phyloP scores from a whole-genome alignment of 2,329 filamentous ascomycete genomes.

The Aspergillus sojae region DNA sequence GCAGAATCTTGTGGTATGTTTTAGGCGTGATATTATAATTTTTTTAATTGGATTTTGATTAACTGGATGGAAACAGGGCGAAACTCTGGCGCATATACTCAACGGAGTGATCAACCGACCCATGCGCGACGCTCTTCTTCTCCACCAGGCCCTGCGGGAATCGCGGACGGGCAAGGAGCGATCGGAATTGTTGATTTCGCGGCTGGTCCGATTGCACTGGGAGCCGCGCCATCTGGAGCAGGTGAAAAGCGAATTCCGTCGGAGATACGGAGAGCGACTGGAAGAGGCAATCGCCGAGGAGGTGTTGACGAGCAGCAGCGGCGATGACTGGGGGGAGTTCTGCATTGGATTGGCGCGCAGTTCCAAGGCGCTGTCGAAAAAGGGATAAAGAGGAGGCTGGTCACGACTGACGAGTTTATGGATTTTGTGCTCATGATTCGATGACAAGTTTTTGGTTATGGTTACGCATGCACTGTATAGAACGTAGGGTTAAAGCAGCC shows the following conservation, averaged over 20 bases:
- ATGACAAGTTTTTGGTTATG: background rate
- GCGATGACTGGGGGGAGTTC: constrained; percentile 71
- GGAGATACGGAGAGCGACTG: constrained; percentile 74
- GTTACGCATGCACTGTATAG: background rate
- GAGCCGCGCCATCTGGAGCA: constrained; percentile 77
- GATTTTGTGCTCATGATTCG: background rate
- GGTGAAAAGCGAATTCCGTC: constrained; percentile 77
- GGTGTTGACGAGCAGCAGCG: constrained; percentile 59
- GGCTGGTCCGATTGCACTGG: constrained; percentile 91
- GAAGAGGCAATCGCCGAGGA: constrained; percentile 78
- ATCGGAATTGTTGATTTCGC: constrained; percentile 82
- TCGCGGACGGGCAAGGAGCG: constrained; percentile 72
- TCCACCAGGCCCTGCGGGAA: constrained; percentile 84
- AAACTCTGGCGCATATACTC: constrained; percentile 90
- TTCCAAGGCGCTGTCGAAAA: constrained; percentile 26
- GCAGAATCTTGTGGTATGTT: constrained; percentile 84
- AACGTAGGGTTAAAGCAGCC: background rate
- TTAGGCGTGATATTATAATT: background rate
- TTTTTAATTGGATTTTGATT: constrained; percentile 6
- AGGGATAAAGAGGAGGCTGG: constrained; percentile 1
- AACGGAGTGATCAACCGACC: constrained; percentile 96
- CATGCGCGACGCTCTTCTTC: constrained; percentile 84
- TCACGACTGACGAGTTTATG: constrained; percentile 1
- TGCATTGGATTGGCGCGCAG: constrained; percentile 63
- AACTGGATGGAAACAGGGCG: constrained; percentile 64